These are phyloP conservation scores for Pestalotiopsis sp. DNA, from an alignment of 2,329 filamentous ascomycete genomes.

Conservation along the genomic window DNA sequence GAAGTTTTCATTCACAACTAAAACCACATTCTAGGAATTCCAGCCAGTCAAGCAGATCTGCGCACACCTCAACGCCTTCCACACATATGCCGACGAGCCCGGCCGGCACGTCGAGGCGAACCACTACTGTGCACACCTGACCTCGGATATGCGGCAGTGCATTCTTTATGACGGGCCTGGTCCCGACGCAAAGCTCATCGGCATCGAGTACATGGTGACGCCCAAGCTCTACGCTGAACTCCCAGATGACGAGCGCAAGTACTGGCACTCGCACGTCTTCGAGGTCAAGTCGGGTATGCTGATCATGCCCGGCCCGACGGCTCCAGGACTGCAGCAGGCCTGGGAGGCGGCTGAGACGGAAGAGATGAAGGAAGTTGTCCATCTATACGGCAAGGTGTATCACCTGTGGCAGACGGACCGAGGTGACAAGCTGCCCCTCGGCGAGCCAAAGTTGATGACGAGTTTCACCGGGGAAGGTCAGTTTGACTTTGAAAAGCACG, in stretches of 20 bases:
- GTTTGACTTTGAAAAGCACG: conserved; percentile 46
- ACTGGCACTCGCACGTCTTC: conserved; percentile 80
- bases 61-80: conserved; percentile 85
- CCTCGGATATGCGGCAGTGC: conserved; percentile 80
- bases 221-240: conserved; percentile 69
- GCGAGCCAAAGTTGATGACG: conserved; percentile 57
- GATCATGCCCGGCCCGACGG: conserved; percentile 68
- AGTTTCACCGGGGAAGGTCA: conserved; percentile 54
- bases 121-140: conserved; percentile 83
- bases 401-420: conserved; percentile 86
- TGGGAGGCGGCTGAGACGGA: conserved; percentile 80
- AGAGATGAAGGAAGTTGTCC: conserved; percentile 78
- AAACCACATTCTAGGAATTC: conserved; percentile 57
- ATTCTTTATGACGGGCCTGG: conserved; percentile 78
- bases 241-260: conserved; percentile 65
- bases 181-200: conserved; percentile 73
- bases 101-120: conserved; percentile 74
- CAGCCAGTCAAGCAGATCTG: conserved; percentile 74
- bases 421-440: conserved; percentile 62
- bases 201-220: conserved; percentile 87
- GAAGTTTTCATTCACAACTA: too few relatives aligned
- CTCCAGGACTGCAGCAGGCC: conserved; percentile 54
- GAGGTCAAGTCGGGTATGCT: conserved; percentile 81
- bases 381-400: conserved; percentile 81
- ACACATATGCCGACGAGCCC: conserved; percentile 77